Evolutionary conservation across 139 green algal genomes (phyloP).

Genomic region (Closterium sp.): DNA sequence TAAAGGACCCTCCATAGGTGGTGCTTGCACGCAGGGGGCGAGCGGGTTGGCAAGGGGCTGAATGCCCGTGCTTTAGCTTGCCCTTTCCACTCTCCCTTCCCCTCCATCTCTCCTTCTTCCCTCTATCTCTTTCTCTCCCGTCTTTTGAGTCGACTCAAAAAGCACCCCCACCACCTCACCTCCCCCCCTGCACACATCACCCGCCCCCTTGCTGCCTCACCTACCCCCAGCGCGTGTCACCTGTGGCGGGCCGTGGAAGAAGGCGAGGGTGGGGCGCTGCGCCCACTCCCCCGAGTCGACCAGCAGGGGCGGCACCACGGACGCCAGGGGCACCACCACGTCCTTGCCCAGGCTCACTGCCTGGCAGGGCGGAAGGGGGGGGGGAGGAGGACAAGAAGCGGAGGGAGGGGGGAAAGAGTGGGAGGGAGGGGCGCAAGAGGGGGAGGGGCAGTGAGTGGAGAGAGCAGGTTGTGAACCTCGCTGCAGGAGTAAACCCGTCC

Average conservation of each 20-base stretch:
- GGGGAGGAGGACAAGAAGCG: background rate
- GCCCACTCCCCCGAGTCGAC: background rate
- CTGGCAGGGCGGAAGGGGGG: background rate
- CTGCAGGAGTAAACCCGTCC: too few species aligned
- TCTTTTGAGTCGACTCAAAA: too few species aligned
- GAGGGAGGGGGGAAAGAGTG: background rate
- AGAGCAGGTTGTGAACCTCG: too few species aligned
- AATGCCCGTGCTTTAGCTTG: too few species aligned
- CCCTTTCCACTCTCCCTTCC: background rate
- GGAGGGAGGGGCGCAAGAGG: background rate
- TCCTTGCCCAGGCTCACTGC: background rate
- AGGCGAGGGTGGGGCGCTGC: background rate
- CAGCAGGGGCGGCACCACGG: background rate
- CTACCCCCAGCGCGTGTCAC: background rate
- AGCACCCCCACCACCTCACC: too few species aligned
- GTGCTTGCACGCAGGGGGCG: too few species aligned
- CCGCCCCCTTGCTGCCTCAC: too few species aligned
- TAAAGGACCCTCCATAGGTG: background rate
- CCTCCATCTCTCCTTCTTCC: background rate
- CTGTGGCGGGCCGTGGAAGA: background rate
- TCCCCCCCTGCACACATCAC: too few species aligned
- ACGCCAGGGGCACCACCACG: background rate
- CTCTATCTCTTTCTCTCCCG: too few species aligned
- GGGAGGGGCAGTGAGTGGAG: background rate
- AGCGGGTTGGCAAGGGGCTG: too few species aligned